A percentile compares a stretch with the other conserved stretches of the same genome.
Conservation (phyloP, 495 filamentous ascomycete species). For the Elasticomyces elasticus region DNA sequence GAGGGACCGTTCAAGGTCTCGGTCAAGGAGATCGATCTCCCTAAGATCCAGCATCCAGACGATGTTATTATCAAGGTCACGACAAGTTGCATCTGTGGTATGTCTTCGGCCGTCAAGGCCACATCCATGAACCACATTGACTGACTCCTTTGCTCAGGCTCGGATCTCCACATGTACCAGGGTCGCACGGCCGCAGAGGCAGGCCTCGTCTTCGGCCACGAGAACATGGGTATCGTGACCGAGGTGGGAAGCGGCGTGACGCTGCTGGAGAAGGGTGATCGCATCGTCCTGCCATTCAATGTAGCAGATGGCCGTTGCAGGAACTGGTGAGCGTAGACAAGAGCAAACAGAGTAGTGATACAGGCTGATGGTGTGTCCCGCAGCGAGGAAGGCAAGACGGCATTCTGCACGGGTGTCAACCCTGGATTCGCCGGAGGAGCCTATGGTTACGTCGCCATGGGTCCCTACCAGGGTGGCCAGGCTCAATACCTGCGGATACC, state of each 20-base stretch:
- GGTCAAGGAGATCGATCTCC: conserved; percentile 41
- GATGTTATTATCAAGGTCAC: conserved; percentile 44
- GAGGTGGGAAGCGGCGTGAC: conserved; percentile 41
- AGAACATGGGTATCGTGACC: conserved; percentile 33
- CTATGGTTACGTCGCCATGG: conserved; percentile 54
- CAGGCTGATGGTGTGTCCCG: too few relatives aligned
- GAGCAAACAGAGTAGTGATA: too few relatives aligned
- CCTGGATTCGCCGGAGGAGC: conserved; percentile 50
- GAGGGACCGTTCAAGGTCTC: conserved; percentile 43
- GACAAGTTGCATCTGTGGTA: conserved; percentile 45
- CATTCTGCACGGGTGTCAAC: conserved; percentile 47
- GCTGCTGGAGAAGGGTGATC: conserved; percentile 41
- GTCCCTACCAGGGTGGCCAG: conserved; percentile 40
- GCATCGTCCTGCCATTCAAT: conserved; percentile 51
- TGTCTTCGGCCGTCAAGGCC: neutral
- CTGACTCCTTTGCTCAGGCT: neutral
- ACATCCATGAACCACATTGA: conserved; percentile 21
- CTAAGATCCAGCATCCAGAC: conserved; percentile 38
- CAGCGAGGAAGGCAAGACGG: conserved; percentile 47
- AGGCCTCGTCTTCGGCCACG: conserved; percentile 49
- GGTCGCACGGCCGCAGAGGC: conserved; percentile 42
- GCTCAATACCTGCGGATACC: conserved; percentile 49
- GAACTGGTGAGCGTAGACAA: conserved; percentile 38
- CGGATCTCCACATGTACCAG: conserved; percentile 42
- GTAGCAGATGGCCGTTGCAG: conserved; percentile 48